Evolutionary conservation across 495 filamentous ascomycete genomes (phyloP).

Genomic region (Pyronema domesticum): DNA sequence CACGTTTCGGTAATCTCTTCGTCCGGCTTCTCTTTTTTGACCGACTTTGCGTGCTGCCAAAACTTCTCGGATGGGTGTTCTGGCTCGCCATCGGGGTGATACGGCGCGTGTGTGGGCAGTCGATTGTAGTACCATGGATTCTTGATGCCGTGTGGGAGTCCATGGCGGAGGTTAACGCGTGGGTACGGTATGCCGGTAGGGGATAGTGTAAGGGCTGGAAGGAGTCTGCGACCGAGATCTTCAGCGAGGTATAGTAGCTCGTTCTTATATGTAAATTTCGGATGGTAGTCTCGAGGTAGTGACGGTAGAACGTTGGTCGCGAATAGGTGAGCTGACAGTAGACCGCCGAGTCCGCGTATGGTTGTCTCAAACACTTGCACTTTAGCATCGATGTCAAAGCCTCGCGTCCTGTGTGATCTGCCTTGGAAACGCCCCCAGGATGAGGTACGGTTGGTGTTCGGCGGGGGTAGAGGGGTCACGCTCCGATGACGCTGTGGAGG

Average conservation of each 20-base stretch:
- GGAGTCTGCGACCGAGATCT: constrained; percentile 62
- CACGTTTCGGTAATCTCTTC: constrained; percentile 86
- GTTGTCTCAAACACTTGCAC: constrained; percentile 97
- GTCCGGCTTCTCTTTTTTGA: constrained; percentile 20
- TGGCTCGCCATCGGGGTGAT: constrained; percentile 13
- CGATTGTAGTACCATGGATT: constrained; percentile 28
- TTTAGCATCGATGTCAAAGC: constrained; percentile 92
- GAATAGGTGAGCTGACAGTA: constrained; percentile 86
- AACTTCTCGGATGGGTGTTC: constrained; percentile 15
- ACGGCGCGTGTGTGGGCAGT: constrained; percentile 39
- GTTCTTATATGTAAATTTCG: constrained; percentile 62
- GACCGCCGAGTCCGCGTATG: constrained; percentile 78
- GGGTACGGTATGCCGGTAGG: constrained; percentile 87
- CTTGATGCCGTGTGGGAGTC: constrained; percentile 50
- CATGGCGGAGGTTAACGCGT: constrained; percentile 78
- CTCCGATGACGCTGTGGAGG: too few relatives aligned
- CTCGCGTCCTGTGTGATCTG: constrained; percentile 33
- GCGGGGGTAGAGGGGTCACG: not conserved
- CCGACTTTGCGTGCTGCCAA: constrained; percentile 21
- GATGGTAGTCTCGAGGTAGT: constrained; percentile 3
- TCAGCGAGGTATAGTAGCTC: constrained; percentile 72
- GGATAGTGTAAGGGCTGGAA: constrained; percentile 73
- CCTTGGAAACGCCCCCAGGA: constrained; percentile 20
- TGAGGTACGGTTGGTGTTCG: not conserved
- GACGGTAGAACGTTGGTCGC: constrained; percentile 48